phyloP scores from a whole-genome alignment of 202 grass and related monocot genomes.

The Hordeum pubiflorum region DNA sequence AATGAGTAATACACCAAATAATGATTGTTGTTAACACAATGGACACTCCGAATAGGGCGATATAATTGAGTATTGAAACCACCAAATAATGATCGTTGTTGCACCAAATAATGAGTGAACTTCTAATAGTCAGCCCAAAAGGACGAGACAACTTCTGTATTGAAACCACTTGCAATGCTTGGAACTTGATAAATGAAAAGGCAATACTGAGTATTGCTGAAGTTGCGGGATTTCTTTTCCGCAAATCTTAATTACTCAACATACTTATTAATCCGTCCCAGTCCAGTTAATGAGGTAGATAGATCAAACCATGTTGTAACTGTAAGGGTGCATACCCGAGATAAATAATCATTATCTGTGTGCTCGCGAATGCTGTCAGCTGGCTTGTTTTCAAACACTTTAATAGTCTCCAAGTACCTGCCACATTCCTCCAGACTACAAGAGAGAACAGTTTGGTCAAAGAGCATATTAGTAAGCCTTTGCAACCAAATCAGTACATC shows the following conservation, averaged over 20 bases:
- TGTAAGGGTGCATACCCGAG: conserved; percentile 52
- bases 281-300: not conserved
- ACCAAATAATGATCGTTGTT: not conserved
- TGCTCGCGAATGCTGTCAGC: conserved; percentile 83
- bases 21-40: not conserved
- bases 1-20: not conserved
- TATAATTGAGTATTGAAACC: no score
- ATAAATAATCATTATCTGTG: conserved; percentile 80
- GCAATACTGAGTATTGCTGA: not conserved
- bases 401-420: conserved; percentile 90
- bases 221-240: not conserved
- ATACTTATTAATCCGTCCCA: not conserved
- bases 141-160: not conserved
- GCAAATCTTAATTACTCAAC: not conserved
- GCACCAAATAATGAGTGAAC: not conserved
- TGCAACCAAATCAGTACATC: not conserved
- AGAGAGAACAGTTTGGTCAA: conserved; percentile 17
- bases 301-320: not conserved
- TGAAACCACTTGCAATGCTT: not conserved
- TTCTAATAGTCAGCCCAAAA: not conserved
- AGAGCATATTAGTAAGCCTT: not conserved
- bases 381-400: conserved; percentile 96
- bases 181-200: not conserved
- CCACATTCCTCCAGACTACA: conserved; percentile 92
- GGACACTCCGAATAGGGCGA: not conserved